phyloP scores from a whole-genome alignment of 2,329 filamentous ascomycete species.

The Stemphylium lycopersici region DNA sequence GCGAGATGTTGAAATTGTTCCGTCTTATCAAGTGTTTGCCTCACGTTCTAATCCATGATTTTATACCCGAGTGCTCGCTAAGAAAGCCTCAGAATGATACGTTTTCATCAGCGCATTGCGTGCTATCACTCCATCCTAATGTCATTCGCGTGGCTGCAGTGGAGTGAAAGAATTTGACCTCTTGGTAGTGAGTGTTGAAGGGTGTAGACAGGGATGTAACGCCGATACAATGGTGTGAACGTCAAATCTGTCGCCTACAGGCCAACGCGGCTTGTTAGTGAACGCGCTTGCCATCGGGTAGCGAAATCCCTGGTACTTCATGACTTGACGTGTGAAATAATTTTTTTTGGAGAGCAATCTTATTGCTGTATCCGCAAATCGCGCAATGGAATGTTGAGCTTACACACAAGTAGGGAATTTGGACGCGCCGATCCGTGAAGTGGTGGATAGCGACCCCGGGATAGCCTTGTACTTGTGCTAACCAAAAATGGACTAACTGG shows the following conservation, averaged over 20 bases:
- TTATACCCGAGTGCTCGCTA: background rate
- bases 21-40: background rate
- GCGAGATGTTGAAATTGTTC: background rate
- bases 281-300: too few relatives aligned
- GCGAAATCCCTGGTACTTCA: too few relatives aligned
- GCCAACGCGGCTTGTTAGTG: background rate
- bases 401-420: background rate
- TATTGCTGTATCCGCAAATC: background rate
- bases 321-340: too few relatives aligned
- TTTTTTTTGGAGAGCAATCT: background rate
- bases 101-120: background rate
- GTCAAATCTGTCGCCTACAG: background rate
- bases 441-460: too few relatives aligned
- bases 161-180: background rate
- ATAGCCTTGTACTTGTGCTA: too few relatives aligned
- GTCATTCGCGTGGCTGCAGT: background rate
- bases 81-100: background rate
- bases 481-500: background rate
- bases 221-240: background rate
- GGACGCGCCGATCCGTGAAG: background rate
- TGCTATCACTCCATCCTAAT: slow-evolving; percentile 3
- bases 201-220: background rate
- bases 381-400: background rate
- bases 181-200: background rate
- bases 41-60: background rate